These are phyloP conservation scores for Pestalotiopsis sp. DNA, from an alignment of 2,329 filamentous ascomycete genomes.

Conservation along the genomic window DNA sequence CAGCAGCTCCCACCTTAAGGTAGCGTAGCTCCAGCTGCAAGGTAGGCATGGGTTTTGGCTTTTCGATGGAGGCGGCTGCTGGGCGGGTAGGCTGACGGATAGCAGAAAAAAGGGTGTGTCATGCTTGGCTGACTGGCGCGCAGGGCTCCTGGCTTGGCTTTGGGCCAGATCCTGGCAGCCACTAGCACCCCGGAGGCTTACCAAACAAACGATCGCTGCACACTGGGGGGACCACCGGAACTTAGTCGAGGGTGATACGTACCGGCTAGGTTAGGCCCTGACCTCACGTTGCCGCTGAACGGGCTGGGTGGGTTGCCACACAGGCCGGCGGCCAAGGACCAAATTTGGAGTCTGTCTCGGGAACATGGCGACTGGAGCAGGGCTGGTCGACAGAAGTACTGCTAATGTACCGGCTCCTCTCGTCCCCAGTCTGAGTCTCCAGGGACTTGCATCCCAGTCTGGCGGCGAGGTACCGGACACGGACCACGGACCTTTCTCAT, in stretches of 20 bases:
- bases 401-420: background rate
- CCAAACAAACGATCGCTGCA: constrained; percentile 25
- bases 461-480: constrained; percentile 6
- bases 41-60: background rate
- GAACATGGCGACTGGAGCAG: constrained; percentile 10
- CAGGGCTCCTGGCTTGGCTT: background rate
- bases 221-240: constrained; percentile 8
- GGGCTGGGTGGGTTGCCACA: constrained; percentile 12
- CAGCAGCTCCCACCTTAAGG: constrained; percentile 29
- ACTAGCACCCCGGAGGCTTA: constrained; percentile 23
- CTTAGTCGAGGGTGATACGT: constrained; percentile 8
- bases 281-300: constrained; percentile 13
- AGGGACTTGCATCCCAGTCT: constrained; percentile 8
- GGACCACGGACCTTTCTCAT: background rate
- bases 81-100: constrained; percentile 13
- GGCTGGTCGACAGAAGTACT: constrained; percentile 11
- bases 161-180: constrained; percentile 8
- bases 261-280: constrained; percentile 4
- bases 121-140: constrained; percentile 4
- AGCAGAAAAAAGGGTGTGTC: constrained; percentile 9
- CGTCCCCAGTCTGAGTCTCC: background rate
- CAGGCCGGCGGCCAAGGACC: constrained; percentile 16
- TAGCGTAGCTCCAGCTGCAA: constrained; percentile 21
- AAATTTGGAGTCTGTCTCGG: constrained; percentile 19
- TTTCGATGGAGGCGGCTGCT: constrained; percentile 6